Evolutionary conservation across 2,329 filamentous ascomycete genomes (phyloP).

Genomic region (Parascedosporium putredinis): DNA sequence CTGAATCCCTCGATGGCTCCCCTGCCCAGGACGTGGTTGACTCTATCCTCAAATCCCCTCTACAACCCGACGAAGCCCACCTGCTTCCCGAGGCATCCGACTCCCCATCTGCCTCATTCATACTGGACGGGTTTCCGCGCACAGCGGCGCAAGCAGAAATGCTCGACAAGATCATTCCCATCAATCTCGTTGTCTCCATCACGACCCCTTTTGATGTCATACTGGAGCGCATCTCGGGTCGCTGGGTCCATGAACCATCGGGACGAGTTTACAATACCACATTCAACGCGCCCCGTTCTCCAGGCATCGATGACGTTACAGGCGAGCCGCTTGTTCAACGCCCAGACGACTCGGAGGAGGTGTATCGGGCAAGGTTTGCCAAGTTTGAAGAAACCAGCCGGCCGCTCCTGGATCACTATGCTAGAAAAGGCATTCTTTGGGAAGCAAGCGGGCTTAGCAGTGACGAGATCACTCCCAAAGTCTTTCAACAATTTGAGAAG

Average conservation of each 20-base stretch:
- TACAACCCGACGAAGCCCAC: conserved; percentile 17
- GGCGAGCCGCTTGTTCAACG: conserved; percentile 77
- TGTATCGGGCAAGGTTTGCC: conserved; percentile 69
- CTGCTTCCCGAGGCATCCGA: conserved; percentile 43
- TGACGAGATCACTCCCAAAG: conserved; percentile 88
- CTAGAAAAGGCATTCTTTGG: conserved; percentile 71
- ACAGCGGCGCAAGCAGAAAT: conserved; percentile 70
- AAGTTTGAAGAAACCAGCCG: conserved; percentile 83
- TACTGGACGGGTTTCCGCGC: conserved; percentile 92
- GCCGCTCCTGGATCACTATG: conserved; percentile 82
- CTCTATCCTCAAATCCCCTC: conserved; percentile 24
- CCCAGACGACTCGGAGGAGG: conserved; percentile 75
- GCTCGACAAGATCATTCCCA: conserved; percentile 75
- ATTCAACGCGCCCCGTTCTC: conserved; percentile 75
- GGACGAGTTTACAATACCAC: conserved; percentile 91
- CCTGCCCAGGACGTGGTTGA: conserved; percentile 20
- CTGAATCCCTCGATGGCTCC: conserved; percentile 11
- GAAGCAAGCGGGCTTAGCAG: conserved; percentile 81
- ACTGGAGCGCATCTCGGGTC: conserved; percentile 76
- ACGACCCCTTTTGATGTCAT: conserved; percentile 80
- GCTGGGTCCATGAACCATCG: conserved; percentile 87
- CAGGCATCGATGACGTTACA: conserved; percentile 79
- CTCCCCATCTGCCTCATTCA: conserved; percentile 73
- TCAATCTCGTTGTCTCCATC: conserved; percentile 85
- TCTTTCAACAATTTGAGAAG: conserved; percentile 71